These are phyloP conservation scores for Brassica balearica DNA, from an alignment of 441 rosid species.

Conservation along the genomic window DNA sequence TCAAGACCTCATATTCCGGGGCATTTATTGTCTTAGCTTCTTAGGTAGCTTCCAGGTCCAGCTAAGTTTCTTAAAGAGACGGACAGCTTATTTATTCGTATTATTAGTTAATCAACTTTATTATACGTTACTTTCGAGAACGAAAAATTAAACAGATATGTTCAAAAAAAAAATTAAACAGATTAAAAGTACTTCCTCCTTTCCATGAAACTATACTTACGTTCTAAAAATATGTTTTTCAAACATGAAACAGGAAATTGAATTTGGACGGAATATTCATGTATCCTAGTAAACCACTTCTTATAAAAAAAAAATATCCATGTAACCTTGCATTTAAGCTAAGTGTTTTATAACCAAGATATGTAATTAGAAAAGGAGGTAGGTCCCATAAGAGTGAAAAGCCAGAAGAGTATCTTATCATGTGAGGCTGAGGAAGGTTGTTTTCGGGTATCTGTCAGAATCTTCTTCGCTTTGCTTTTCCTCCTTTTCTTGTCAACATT, in stretches of 20 bases:
- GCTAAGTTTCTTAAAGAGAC: constrained; percentile 7
- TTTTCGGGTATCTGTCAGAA: constrained; percentile 36
- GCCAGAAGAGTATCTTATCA: constrained; percentile 30
- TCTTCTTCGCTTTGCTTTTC: constrained; percentile 22
- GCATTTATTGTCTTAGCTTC: constrained; percentile 25
- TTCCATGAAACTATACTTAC: background rate
- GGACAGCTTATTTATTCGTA: constrained; percentile 25
- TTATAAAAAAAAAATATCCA: too few species aligned
- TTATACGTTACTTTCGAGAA: too few species aligned
- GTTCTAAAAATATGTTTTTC: background rate
- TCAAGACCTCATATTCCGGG: constrained; percentile 26
- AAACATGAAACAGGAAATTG: background rate
- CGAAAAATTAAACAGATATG: background rate
- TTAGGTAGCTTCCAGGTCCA: constrained; percentile 10
- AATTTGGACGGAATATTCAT: background rate
- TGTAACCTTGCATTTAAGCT: too few species aligned
- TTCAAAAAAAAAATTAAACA: background rate
- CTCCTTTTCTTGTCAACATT: constrained; percentile 17
- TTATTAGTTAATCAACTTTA: constrained; percentile 10
- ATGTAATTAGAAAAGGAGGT: background rate
- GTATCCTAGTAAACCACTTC: too few species aligned
- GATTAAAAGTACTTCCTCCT: background rate
- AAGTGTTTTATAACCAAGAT: too few species aligned
- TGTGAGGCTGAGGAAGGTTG: constrained; percentile 26
- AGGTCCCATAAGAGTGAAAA: constrained; percentile 31